Evolutionary conservation across 2,329 filamentous ascomycete genomes (phyloP).

Genomic region (Phoma sp.): DNA sequence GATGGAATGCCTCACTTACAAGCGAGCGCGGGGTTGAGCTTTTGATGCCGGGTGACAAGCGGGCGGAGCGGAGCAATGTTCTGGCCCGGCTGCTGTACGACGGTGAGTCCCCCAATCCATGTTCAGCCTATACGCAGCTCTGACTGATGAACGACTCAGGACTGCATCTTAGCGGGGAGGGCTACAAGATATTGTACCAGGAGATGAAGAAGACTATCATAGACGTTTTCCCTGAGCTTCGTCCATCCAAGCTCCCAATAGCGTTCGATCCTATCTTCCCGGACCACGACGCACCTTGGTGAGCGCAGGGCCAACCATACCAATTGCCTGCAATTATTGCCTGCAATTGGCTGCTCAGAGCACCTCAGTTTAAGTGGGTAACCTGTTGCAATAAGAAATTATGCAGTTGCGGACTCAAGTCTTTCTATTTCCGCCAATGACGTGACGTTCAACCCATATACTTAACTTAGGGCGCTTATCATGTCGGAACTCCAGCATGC

Average conservation of each 20-base stretch:
- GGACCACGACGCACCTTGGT: constrained; percentile 7
- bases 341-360: no score
- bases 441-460: neutral
- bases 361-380: neutral
- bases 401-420: constrained; percentile 1
- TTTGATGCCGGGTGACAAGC: constrained; percentile 12
- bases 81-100: constrained; percentile 12
- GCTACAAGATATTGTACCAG: constrained; percentile 7
- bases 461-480: neutral
- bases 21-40: constrained; percentile 8
- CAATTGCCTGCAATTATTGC: neutral
- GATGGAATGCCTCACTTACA: constrained; percentile 1
- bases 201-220: constrained; percentile 13
- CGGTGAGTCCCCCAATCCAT: constrained; percentile 2
- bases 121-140: neutral
- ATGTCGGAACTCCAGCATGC: neutral
- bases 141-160: neutral
- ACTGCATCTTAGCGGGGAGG: constrained; percentile 13
- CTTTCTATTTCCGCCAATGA: constrained; percentile 19
- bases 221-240: constrained; percentile 8
- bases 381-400: neutral
- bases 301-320: neutral
- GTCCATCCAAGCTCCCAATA: constrained; percentile 10
- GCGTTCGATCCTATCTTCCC: constrained; percentile 20
- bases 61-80: constrained; percentile 3